Evolutionary conservation across 2,329 filamentous ascomycete genomes (phyloP).

Genomic region (Diaporthe amygdali): DNA sequence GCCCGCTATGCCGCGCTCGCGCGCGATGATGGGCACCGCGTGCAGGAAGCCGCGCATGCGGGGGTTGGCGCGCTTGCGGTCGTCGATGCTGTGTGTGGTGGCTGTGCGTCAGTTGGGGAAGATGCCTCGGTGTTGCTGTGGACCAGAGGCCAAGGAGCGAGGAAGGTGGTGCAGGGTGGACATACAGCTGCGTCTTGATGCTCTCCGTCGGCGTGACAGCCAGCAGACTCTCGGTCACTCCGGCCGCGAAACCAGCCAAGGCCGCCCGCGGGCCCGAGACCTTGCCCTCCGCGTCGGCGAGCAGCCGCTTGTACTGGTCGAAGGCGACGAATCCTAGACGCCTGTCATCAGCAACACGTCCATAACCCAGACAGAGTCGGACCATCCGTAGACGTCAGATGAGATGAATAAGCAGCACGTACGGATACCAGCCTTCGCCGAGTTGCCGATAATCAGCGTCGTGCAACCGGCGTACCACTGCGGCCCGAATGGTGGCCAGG

Average conservation of each 20-base stretch:
- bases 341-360: background rate
- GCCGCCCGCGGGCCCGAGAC: constrained; percentile 91
- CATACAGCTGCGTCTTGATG: constrained; percentile 92
- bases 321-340: constrained; percentile 85
- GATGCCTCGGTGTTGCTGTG: background rate
- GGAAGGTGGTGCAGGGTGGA: background rate
- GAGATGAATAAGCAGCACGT: constrained; percentile 42
- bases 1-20: constrained; percentile 85
- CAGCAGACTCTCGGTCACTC: constrained; percentile 89
- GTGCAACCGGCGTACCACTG: constrained; percentile 99
- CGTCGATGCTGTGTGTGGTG: constrained; percentile 74
- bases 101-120: background rate
- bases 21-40: constrained; percentile 83
- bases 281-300: constrained; percentile 84
- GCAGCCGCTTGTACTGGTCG: constrained; percentile 86
- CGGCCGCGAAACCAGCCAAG: constrained; percentile 90
- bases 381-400: background rate
- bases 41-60: constrained; percentile 92
- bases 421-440: constrained; percentile 94
- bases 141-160: background rate
- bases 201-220: constrained; percentile 97
- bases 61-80: constrained; percentile 84
- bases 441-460: constrained; percentile 95
- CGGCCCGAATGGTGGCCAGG: constrained; percentile 90
- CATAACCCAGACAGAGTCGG: background rate